These are phyloP conservation scores for Fusarium sacchari DNA, from an alignment of 2,329 filamentous ascomycete genomes.

Conservation along the genomic window DNA sequence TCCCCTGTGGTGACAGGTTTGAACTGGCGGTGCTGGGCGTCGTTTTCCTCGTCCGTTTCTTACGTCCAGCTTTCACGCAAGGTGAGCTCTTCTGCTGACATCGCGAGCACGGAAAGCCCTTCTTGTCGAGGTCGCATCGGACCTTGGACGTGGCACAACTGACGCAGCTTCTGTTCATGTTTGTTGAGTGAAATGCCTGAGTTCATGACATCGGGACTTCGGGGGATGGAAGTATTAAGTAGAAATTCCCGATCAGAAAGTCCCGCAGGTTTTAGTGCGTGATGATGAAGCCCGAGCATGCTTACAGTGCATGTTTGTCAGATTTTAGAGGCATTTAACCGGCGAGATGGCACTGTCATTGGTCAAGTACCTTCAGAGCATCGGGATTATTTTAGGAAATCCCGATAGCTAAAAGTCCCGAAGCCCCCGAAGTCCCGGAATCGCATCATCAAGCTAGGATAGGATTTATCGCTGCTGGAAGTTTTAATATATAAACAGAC, in stretches of 20 bases:
- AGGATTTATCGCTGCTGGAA: neutral
- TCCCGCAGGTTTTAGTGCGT: neutral
- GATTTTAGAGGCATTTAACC: neutral
- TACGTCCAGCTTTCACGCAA: neutral
- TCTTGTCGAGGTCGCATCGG: neutral
- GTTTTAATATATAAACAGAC: neutral
- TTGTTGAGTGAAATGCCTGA: neutral
- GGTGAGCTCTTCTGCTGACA: neutral
- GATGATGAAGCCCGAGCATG: neutral
- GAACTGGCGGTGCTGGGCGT: neutral
- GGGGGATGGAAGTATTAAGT: neutral
- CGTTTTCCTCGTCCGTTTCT: neutral
- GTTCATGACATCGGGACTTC: neutral
- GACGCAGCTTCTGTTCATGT: neutral
- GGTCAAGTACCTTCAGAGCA: fast-evolving
- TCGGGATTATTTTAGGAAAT: neutral
- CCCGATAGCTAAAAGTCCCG: neutral
- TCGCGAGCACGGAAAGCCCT: neutral
- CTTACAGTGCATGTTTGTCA: neutral
- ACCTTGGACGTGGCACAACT: neutral
- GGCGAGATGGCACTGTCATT: neutral
- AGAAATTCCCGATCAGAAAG: neutral
- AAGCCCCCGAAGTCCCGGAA: neutral
- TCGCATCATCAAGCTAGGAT: neutral
- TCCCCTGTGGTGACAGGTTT: neutral